Conservation (phyloP, 331 rosid genomes). For the Quercus phellos region DNA sequence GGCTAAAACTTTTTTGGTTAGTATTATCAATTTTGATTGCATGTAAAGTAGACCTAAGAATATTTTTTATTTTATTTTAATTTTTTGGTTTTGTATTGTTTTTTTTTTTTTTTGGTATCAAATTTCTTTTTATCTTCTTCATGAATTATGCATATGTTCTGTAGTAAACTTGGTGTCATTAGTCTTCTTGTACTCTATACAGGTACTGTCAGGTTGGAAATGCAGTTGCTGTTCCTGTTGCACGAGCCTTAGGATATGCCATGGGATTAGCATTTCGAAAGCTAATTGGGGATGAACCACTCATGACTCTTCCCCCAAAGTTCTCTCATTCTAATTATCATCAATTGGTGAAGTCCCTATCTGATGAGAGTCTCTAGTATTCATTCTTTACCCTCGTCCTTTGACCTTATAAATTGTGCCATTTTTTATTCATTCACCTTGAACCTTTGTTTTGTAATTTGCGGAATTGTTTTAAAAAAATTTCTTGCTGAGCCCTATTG, state of each 20-base stretch:
- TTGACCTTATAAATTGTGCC: background rate
- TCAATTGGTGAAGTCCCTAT: conserved; percentile 38
- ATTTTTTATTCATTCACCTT: background rate
- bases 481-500: conserved; percentile 5
- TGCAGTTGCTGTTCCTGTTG: conserved; percentile 77
- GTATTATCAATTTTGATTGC: background rate
- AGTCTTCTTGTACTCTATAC: conserved; percentile 3
- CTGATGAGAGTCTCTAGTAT: conserved; percentile 22
- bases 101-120: background rate
- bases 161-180: background rate
- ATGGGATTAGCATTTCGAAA: conserved; percentile 66
- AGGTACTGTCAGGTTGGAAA: conserved; percentile 91
- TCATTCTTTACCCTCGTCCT: conserved; percentile 20
- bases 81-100: too few relatives aligned
- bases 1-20: background rate
- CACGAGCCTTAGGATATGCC: conserved; percentile 69
- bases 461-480: background rate
- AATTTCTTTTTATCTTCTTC: background rate
- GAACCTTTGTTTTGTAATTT: background rate
- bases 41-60: background rate
- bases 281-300: conserved; percentile 45
- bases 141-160: background rate
- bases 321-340: conserved; percentile 66
- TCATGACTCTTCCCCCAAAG: conserved; percentile 62
- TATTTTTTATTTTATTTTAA: background rate